Evolutionary conservation across 805 yeast species (phyloP).

Genomic region (Priceomyces carsonii): DNA sequence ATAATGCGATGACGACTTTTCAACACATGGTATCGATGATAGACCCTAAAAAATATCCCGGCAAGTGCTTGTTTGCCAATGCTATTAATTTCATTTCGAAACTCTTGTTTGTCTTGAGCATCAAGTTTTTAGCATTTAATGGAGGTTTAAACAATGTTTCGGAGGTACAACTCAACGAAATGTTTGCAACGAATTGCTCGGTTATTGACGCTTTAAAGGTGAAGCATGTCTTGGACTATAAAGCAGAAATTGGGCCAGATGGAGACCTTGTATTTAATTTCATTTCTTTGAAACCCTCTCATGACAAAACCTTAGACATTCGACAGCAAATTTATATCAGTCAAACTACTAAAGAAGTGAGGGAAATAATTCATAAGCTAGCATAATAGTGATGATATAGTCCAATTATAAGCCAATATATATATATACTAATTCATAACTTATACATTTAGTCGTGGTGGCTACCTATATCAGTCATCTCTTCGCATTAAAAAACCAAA

Average conservation of each 20-base stretch:
- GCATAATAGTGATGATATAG: no score
- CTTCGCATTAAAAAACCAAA: no score
- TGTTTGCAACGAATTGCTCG: constrained; percentile 8
- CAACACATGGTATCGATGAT: constrained; percentile 11
- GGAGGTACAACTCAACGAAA: constrained; percentile 8
- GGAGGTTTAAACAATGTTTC: constrained; percentile 19
- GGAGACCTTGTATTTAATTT: constrained; percentile 7
- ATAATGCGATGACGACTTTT: constrained; percentile 7
- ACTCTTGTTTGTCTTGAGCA: constrained; percentile 12
- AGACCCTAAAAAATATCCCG: constrained; percentile 13
- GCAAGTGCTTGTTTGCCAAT: constrained; percentile 17
- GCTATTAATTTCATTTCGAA: constrained; percentile 15
- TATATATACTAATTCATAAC: no score
- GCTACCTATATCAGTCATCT: no score
- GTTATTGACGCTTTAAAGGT: constrained; percentile 5
- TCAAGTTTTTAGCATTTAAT: constrained; percentile 15
- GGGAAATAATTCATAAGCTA: constrained; percentile 2
- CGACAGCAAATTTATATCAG: constrained; percentile 6
- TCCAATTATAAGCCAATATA: no score
- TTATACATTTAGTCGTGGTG: no score
- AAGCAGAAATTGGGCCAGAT: not conserved
- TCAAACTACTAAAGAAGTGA: constrained; percentile 6
- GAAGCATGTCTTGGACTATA: constrained; percentile 7
- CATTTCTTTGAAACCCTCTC: not conserved
- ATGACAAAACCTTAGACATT: not conserved